Conservation (phyloP, 2,329 filamentous ascomycete species). For the Chaetomium sp. region DNA sequence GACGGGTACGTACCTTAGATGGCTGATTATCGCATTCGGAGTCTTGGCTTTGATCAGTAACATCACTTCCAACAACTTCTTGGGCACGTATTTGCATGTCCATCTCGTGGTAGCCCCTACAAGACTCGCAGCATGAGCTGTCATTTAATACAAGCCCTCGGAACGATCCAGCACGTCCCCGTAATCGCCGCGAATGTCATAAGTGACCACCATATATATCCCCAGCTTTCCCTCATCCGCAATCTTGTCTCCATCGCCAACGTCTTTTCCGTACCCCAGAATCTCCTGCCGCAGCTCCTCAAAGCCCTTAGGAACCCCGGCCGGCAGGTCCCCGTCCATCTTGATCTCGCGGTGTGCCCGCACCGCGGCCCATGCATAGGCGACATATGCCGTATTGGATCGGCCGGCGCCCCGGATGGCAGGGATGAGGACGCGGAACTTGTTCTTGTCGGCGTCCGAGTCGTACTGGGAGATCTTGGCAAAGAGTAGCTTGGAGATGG, state of each 20-base stretch:
- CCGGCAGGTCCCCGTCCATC: conserved; percentile 7
- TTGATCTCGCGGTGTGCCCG: conserved; percentile 8
- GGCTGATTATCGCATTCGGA: too few relatives aligned
- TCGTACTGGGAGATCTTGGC: conserved; percentile 13
- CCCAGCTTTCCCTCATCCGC: conserved; percentile 15
- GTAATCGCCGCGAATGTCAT: conserved; percentile 5
- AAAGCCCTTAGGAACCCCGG: conserved; percentile 11
- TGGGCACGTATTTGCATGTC: too few relatives aligned
- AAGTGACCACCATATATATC: conserved; percentile 10
- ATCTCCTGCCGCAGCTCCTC: conserved; percentile 15
- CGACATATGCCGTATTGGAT: conserved; percentile 9
- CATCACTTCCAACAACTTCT: too few relatives aligned
- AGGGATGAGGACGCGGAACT: conserved; percentile 13
- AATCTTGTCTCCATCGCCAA: conserved; percentile 1
- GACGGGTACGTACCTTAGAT: too few relatives aligned
- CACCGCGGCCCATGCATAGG: conserved; percentile 13
- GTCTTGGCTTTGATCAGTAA: too few relatives aligned
- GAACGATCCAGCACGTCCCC: conserved; percentile 4
- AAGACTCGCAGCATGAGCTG: neutral
- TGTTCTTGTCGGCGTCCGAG: conserved; percentile 9
- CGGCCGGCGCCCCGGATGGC: neutral
- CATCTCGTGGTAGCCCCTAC: neutral
- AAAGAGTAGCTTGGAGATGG: conserved; percentile 15
- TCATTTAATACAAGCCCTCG: conserved; percentile 4
- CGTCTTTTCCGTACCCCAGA: neutral